phyloP scores from a whole-genome alignment of 2,329 filamentous ascomycete species.

The Trematosphaeria pertusa region DNA sequence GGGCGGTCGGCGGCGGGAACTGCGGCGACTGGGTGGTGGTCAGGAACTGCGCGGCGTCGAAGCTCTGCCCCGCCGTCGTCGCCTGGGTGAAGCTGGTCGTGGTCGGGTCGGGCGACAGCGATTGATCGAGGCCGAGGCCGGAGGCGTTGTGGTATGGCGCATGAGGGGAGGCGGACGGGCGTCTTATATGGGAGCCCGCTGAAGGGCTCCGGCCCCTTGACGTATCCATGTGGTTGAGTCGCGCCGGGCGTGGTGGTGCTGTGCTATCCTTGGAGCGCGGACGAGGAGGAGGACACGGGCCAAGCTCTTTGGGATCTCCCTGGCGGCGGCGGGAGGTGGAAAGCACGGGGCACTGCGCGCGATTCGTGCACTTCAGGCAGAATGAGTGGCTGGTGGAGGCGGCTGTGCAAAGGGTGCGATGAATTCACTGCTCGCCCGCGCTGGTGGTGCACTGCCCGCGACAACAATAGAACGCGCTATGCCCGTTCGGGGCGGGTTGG shows the following conservation, averaged over 20 bases:
- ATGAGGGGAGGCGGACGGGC: conserved; percentile 68
- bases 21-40: conserved; percentile 55
- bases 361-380: not conserved
- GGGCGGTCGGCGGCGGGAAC: conserved; percentile 49
- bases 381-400: conserved; percentile 1
- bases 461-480: not conserved
- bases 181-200: conserved; percentile 70
- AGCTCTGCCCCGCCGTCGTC: conserved; percentile 52
- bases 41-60: conserved; percentile 48
- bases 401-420: too few relatives aligned
- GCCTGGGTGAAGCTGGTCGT: conserved; percentile 39
- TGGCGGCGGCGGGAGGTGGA: not conserved
- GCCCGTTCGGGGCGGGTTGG: conserved; percentile 13
- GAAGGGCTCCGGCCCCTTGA: conserved; percentile 70
- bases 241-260: too few relatives aligned
- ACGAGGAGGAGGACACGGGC: not conserved
- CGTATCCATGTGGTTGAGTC: conserved; percentile 58
- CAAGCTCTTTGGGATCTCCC: not conserved
- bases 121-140: conserved; percentile 65
- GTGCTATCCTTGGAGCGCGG: conserved; percentile 38
- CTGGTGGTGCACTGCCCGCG: not conserved
- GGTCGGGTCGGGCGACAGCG: conserved; percentile 35
- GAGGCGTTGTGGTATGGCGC: conserved; percentile 60
- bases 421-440: too few relatives aligned
- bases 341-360: conserved; percentile 26